Evolutionary conservation across 2,329 filamentous ascomycete genomes (phyloP).

Genomic region (Epichloe aotearoae): DNA sequence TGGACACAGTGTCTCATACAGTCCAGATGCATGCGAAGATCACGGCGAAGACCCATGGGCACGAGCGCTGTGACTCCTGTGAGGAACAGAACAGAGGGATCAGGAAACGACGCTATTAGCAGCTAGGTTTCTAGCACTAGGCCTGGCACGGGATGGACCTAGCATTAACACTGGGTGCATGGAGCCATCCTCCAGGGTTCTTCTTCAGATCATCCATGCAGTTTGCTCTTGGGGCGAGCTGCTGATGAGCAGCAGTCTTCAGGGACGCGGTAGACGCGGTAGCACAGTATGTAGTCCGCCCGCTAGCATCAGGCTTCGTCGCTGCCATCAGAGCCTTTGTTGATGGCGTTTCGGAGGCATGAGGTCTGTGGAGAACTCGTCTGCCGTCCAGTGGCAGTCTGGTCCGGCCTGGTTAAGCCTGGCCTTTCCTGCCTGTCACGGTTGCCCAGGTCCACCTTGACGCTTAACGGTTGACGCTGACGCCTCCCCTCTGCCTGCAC

Average conservation of each 20-base stretch:
- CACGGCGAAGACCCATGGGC: not conserved
- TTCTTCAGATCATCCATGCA: not conserved
- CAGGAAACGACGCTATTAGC: not conserved
- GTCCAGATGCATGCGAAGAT: not conserved
- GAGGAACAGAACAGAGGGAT: not conserved
- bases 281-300: not conserved
- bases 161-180: not conserved
- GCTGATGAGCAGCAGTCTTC: too few species aligned
- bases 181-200: not conserved
- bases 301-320: not conserved
- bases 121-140: not conserved
- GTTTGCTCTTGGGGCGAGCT: not conserved
- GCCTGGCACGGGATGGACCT: not conserved
- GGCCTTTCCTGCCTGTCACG: too few species aligned
- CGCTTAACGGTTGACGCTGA: too few species aligned
- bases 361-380: too few species aligned
- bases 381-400: too few species aligned
- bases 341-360: too few species aligned
- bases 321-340: not conserved
- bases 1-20: slow-evolving; percentile 1
- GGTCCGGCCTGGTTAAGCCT: too few species aligned
- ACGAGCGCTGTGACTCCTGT: not conserved
- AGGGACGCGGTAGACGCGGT: too few species aligned
- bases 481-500: too few species aligned
- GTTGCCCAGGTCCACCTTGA: too few species aligned